A percentile compares a stretch with the other conserved stretches of the same genome.
Evolutionary conservation across 2,329 filamentous ascomycete genomes (phyloP).

Genomic region (Talaromyces piceae): DNA sequence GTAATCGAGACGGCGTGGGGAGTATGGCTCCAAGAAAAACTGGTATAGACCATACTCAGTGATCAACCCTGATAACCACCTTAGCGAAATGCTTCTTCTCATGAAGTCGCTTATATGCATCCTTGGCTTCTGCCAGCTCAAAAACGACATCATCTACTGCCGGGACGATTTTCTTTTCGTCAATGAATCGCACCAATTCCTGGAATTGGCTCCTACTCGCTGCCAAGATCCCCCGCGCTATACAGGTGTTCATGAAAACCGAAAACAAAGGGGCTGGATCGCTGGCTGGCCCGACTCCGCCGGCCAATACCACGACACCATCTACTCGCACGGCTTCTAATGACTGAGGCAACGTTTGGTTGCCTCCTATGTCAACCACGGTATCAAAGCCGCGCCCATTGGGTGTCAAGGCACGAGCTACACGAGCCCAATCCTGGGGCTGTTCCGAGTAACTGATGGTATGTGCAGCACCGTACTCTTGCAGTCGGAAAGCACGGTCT

Average conservation of each 20-base stretch:
- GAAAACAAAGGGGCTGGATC: background rate
- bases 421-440: constrained; percentile 31
- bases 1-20: too few relatives aligned
- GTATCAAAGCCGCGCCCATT: constrained; percentile 34
- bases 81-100: constrained; percentile 30
- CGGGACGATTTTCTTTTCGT: constrained; percentile 14
- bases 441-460: constrained; percentile 39
- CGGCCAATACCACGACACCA: constrained; percentile 35
- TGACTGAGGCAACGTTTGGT: constrained; percentile 36
- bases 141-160: constrained; percentile 29
- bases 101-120: constrained; percentile 18
- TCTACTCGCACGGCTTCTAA: constrained; percentile 30
- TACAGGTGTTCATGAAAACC: constrained; percentile 18
- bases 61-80: constrained; percentile 20
- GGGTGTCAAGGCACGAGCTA: constrained; percentile 32
- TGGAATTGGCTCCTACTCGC: constrained; percentile 31
- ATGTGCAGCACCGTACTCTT: constrained; percentile 40
- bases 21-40: too few relatives aligned
- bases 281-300: constrained; percentile 11
- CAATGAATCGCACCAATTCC: constrained; percentile 26
- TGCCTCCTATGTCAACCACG: constrained; percentile 35
- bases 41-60: background rate
- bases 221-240: constrained; percentile 29
- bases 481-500: constrained; percentile 44
- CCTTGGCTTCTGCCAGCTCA: constrained; percentile 22